Conservation (phyloP, 2,329 filamentous ascomycete species). For the Beauveria caledonica region DNA sequence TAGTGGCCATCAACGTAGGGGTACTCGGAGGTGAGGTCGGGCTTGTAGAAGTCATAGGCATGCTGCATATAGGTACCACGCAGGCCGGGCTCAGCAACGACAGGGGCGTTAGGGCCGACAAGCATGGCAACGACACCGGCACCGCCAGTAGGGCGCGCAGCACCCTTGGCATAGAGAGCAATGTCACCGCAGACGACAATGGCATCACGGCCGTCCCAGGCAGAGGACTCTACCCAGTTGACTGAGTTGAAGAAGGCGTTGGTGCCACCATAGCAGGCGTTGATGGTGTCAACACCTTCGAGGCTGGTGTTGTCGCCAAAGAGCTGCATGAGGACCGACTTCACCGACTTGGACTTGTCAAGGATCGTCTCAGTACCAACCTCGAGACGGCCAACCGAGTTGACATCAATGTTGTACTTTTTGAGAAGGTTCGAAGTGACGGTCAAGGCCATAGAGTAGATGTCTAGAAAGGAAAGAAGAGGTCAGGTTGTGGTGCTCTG, state of each 20-base stretch:
- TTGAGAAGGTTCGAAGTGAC: conserved; percentile 67
- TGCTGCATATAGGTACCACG: conserved; percentile 76
- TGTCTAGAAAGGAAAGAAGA: conserved; percentile 46
- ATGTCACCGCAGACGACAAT: conserved; percentile 77
- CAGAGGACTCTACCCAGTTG: conserved; percentile 82
- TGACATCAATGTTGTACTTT: conserved; percentile 76
- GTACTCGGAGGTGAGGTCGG: conserved; percentile 79
- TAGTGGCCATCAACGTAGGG: conserved; percentile 78
- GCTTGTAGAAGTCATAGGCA: conserved; percentile 87
- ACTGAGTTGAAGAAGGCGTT: conserved; percentile 76
- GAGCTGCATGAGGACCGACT: conserved; percentile 80
- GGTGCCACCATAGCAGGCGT: conserved; percentile 81
- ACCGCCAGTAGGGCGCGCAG: conserved; percentile 72
- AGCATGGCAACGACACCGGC: conserved; percentile 73
- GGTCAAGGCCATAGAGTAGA: conserved; percentile 79
- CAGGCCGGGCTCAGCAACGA: conserved; percentile 70
- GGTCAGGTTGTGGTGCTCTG: conserved; percentile 12
- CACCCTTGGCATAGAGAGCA: conserved; percentile 77
- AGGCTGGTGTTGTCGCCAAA: conserved; percentile 78
- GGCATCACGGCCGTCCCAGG: conserved; percentile 75
- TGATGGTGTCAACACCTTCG: conserved; percentile 75
- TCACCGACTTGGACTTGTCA: conserved; percentile 88
- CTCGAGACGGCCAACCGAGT: conserved; percentile 71
- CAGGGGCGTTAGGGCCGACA: conserved; percentile 67
- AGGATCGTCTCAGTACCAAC: conserved; percentile 80